A percentile compares a stretch with the other conserved stretches of the same genome.
These are phyloP conservation scores for Filobasidium floriforme DNA, from an alignment of 768 basidiomycete species.

Conservation along the genomic window DNA sequence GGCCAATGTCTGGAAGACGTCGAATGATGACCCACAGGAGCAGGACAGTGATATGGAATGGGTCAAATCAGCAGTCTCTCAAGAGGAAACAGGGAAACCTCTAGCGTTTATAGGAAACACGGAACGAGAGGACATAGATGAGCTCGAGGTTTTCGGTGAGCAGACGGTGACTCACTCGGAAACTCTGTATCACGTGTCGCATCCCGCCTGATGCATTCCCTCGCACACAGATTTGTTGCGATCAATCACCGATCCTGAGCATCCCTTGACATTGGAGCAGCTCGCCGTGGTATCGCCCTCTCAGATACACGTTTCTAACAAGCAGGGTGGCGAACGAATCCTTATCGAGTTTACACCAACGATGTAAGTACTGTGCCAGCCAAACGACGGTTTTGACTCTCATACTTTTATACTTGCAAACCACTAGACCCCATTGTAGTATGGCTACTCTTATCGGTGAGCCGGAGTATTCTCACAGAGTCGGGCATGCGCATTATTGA, in stretches of 20 bases:
- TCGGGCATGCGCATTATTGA: background rate
- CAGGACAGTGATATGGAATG: background rate
- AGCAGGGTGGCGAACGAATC: conserved; percentile 56
- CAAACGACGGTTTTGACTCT: background rate
- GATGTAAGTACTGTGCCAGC: background rate
- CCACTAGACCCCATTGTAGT: conserved; percentile 89
- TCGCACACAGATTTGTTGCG: conserved; percentile 67
- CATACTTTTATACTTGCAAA: background rate
- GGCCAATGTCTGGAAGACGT: background rate
- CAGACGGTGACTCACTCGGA: conserved; percentile 4
- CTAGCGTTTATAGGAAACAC: background rate
- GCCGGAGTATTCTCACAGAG: conserved; percentile 23
- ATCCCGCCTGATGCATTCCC: conserved; percentile 1
- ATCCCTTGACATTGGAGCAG: conserved; percentile 83
- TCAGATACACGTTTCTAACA: conserved; percentile 59
- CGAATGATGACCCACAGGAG: background rate
- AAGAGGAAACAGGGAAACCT: background rate
- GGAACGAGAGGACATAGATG: conserved; percentile 57
- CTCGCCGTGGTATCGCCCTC: conserved; percentile 87
- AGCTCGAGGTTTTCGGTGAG: conserved; percentile 84
- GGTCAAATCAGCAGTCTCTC: background rate
- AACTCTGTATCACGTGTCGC: background rate
- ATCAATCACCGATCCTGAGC: conserved; percentile 89
- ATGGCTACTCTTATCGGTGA: conserved; percentile 93
- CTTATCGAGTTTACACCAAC: conserved; percentile 82